Evolutionary conservation across 2,329 filamentous ascomycete species (phyloP), one percentile per base, ranked within the genome.

Genomic region (Colletotrichum shisoi): DNA sequence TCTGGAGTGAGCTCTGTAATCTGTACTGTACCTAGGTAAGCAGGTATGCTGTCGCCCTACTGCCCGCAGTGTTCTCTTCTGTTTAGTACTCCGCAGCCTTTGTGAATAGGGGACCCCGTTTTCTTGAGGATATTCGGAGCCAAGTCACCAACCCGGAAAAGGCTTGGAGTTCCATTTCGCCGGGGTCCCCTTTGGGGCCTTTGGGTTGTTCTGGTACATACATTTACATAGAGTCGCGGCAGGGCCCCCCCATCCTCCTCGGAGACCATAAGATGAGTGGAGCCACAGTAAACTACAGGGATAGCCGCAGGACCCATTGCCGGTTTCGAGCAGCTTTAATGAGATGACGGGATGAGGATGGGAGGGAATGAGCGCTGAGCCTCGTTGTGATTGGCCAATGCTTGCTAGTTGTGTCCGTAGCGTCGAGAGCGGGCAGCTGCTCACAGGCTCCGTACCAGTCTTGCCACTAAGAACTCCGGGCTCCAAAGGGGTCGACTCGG

Each of bases 311-410:
- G 48, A 24, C 24, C 13, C 13, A 21, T 54, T 63, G 51, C 60
- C 60, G 39, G 40, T 63, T 67, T 63, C 56, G 61, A 48, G 40
- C 60, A 63, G 60, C 64, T 53, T 59, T 63, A 54, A 63, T 67
- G 46, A 63, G 40, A 52, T 34, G 46, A 51, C 44, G 60, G 64
- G 64, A 51, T 45, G 42, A 53, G 45, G 49, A 56, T 39, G 31
- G 39, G 13, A 63, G 34, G 52, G 49, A 61, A 61, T 57, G 45
- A 48, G 39, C 46, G 9, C 24, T 9, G 44, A 39, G 17, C 45
- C 11, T 1, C 13, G 9, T 3, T 19, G 5, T 63, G 27, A 63
- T 58, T 65, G 57, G 44, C 19, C 5, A 4, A 4, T 3, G 11
- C 11, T 3, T 21, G 0, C 15, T 19, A 46, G 11, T n/a, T 19